Evolutionary conservation across 257 asterid species (phyloP).

Genomic region (Rhazya stricta): DNA sequence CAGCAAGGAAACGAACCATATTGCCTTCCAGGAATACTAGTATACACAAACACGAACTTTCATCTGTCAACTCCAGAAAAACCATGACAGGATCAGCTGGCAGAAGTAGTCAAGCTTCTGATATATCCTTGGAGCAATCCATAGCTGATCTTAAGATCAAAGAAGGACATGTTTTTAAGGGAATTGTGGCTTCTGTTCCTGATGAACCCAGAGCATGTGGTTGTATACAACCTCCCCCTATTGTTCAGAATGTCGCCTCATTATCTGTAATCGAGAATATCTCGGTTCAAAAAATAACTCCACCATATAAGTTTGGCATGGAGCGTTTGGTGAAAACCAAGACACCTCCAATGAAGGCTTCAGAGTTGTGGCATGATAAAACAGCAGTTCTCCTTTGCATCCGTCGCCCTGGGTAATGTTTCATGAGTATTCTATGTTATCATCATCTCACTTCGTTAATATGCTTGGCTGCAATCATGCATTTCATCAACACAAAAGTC

Average conservation of each 20-base stretch:
- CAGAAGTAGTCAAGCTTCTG: constrained; percentile 28
- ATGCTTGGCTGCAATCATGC: neutral
- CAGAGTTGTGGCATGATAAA: constrained; percentile 68
- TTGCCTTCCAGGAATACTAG: constrained; percentile 40
- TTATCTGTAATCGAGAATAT: constrained; percentile 56
- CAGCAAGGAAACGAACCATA: constrained; percentile 31
- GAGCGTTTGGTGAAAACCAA: constrained; percentile 53
- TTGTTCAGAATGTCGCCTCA: constrained; percentile 63
- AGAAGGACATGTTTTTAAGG: constrained; percentile 67
- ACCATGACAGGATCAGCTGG: constrained; percentile 28
- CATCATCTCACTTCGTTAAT: neutral
- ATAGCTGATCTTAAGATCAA: constrained; percentile 57
- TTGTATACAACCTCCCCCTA: constrained; percentile 57
- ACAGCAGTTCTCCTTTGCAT: constrained; percentile 76
- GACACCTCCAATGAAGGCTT: constrained; percentile 72
- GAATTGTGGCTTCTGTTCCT: constrained; percentile 67
- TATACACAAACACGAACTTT: constrained; percentile 30
- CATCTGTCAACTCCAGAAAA: constrained; percentile 33
- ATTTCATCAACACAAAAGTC: neutral
- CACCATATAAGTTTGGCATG: constrained; percentile 66
- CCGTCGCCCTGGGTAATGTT: constrained; percentile 74
- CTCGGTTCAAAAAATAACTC: constrained; percentile 64
- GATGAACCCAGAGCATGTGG: constrained; percentile 75
- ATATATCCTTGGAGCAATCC: constrained; percentile 49
- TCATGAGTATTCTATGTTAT: neutral